Conservation (phyloP, 768 basidiomycete genomes). For the Lanmaoa pseudosensibilis region DNA sequence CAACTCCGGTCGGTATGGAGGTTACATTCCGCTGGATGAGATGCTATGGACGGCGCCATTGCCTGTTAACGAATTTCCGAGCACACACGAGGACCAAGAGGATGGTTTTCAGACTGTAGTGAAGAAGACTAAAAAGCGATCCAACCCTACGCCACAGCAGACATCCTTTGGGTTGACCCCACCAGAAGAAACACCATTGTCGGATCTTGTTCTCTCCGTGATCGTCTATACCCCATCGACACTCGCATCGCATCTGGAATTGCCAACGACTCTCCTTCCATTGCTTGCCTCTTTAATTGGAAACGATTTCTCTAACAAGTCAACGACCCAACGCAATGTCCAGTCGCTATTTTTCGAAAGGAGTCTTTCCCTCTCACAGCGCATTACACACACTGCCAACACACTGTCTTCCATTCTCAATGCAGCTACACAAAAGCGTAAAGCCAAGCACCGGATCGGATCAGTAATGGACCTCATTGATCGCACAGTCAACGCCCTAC, state of each 20-base stretch:
- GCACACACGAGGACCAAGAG: conserved; percentile 37
- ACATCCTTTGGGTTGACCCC: conserved; percentile 47
- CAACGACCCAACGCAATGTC: conserved; percentile 48
- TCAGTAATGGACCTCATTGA: conserved; percentile 81
- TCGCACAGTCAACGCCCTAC: conserved; percentile 58
- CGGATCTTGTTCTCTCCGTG: conserved; percentile 51
- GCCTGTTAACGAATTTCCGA: conserved; percentile 24
- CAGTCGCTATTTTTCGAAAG: conserved; percentile 71
- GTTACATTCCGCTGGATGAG: conserved; percentile 75
- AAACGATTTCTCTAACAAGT: conserved; percentile 69
- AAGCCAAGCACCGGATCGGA: conserved; percentile 54
- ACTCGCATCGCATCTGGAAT: conserved; percentile 63
- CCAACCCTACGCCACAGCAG: conserved; percentile 29
- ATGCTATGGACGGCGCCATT: conserved; percentile 59
- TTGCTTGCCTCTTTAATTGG: conserved; percentile 77
- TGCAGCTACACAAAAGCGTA: conserved; percentile 47
- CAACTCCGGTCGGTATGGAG: conserved; percentile 72
- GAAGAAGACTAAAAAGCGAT: conserved; percentile 52
- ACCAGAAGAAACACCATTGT: conserved; percentile 39
- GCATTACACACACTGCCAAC: conserved; percentile 63
- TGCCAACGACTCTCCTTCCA: conserved; percentile 72
- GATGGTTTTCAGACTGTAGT: conserved; percentile 61
- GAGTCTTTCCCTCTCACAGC: conserved; percentile 53
- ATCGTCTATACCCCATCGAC: conserved; percentile 58
- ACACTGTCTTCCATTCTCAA: conserved; percentile 57